Conservation (phyloP, 1,284 basidiomycete genomes). For the Apiotrichum gracile region DNA sequence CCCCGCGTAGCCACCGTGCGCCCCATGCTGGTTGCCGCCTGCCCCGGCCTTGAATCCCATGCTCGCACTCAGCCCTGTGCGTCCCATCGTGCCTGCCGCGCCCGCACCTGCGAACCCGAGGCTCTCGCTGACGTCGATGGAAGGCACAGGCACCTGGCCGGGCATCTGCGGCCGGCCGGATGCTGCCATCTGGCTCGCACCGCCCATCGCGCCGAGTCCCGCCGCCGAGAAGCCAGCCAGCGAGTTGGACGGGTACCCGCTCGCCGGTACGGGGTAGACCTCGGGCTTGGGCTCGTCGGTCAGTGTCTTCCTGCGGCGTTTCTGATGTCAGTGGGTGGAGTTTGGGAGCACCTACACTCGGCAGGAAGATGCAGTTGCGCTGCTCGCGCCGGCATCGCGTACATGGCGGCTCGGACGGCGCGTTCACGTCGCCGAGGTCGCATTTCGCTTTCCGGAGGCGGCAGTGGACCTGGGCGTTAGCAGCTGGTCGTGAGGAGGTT, state of each 20-base stretch:
- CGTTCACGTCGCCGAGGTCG: slow-evolving; percentile 49
- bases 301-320: slow-evolving; percentile 32
- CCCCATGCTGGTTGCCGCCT: background rate
- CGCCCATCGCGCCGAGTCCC: background rate
- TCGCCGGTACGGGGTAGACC: slow-evolving; percentile 11
- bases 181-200: background rate
- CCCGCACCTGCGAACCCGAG: background rate
- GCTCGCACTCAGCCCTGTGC: background rate
- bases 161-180: slow-evolving; percentile 13
- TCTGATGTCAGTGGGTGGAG: slow-evolving; percentile 16
- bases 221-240: background rate
- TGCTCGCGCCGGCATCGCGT: slow-evolving; percentile 48
- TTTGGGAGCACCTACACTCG: slow-evolving; percentile 27
- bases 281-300: slow-evolving; percentile 17
- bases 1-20: too few species aligned
- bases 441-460: slow-evolving; percentile 48
- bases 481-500: background rate
- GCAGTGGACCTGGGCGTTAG: slow-evolving; percentile 37
- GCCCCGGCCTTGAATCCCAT: background rate
- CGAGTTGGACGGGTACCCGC: background rate
- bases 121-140: background rate
- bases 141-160: slow-evolving; percentile 2
- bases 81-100: background rate
- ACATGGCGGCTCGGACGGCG: slow-evolving; percentile 48
- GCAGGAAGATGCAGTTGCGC: slow-evolving; percentile 48